Conservation (phyloP, 2,329 filamentous ascomycete species). For the Diaporthe citriasiana region DNA sequence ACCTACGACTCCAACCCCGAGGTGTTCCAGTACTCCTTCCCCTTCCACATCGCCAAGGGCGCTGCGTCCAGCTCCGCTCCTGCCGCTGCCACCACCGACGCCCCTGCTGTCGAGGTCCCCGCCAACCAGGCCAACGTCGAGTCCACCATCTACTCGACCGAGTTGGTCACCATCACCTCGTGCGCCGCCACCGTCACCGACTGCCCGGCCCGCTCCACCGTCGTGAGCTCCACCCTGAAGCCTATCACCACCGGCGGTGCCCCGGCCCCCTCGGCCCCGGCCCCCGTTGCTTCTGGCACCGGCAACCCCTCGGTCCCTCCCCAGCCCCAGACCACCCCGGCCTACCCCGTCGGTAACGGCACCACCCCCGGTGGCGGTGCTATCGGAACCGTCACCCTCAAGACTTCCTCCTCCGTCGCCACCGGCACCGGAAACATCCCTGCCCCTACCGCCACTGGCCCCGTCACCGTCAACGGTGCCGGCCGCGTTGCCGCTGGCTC, state of each 20-base stretch:
- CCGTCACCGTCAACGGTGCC: slow-evolving; percentile 45
- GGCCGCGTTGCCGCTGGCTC: slow-evolving; percentile 55
- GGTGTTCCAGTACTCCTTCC: slow-evolving; percentile 74
- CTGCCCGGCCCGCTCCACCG: slow-evolving; percentile 59
- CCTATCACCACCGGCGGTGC: slow-evolving; percentile 44
- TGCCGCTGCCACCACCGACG: slow-evolving; percentile 51
- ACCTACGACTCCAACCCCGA: slow-evolving; percentile 55
- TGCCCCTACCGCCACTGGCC: slow-evolving; percentile 47
- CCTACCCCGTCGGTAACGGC: slow-evolving; percentile 39
- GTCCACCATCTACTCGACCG: slow-evolving; percentile 68
- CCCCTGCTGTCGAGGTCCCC: slow-evolving; percentile 63
- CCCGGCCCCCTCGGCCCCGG: slow-evolving; percentile 52
- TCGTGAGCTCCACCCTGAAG: slow-evolving; percentile 49
- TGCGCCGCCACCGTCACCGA: slow-evolving; percentile 67
- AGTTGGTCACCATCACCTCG: slow-evolving; percentile 73
- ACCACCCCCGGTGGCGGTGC: slow-evolving; percentile 30
- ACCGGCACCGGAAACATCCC: slow-evolving; percentile 46
- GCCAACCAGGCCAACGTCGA: slow-evolving; percentile 43
- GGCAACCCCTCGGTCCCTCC: slow-evolving; percentile 48
- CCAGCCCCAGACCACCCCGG: slow-evolving; percentile 47
- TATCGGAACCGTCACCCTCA: slow-evolving; percentile 40
- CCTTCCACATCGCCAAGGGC: slow-evolving; percentile 66
- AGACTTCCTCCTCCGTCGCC: slow-evolving; percentile 42
- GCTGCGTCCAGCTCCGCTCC: slow-evolving; percentile 42
- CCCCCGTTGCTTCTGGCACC: slow-evolving; percentile 57